These are phyloP conservation scores for Melampsora larici-populina DNA, from an alignment of 1,284 basidiomycete genomes.

Conservation along the genomic window DNA sequence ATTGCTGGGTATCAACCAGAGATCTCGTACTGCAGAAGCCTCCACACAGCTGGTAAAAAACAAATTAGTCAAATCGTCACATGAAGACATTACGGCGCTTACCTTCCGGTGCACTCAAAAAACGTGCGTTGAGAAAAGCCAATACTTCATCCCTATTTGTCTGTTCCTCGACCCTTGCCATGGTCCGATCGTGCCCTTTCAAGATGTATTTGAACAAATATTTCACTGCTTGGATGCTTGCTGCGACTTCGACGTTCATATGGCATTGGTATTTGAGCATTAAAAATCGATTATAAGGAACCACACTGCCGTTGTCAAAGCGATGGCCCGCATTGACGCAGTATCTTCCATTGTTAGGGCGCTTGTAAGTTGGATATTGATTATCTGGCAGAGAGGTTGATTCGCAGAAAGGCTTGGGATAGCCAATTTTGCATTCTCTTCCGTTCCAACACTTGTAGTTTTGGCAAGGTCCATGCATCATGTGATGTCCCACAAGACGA, in stretches of 20 bases:
- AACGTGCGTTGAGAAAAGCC: constrained; percentile 54
- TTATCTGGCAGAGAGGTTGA: no score
- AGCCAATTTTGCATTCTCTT: no score
- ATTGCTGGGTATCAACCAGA: neutral
- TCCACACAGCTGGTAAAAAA: no score
- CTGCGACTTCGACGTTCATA: neutral
- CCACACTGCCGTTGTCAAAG: neutral
- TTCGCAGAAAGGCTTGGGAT: no score
- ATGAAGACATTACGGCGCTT: constrained; percentile 29
- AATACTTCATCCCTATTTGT: constrained; percentile 54
- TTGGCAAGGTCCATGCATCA: constrained; percentile 16
- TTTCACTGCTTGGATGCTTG: constrained; percentile 51
- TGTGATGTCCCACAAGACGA: neutral
- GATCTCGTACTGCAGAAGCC: neutral
- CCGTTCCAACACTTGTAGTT: no score
- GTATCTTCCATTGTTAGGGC: no score
- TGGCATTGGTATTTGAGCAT: neutral
- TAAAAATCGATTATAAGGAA: neutral
- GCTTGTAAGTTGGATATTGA: no score
- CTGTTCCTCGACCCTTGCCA: constrained; percentile 50
- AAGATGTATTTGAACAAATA: constrained; percentile 60
- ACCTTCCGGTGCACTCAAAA: constrained; percentile 55
- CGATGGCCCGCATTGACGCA: no score
- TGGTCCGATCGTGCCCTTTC: constrained; percentile 57
- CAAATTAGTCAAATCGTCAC: neutral